Conservation (phyloP, 202 grass and related monocot genomes). For the Zoysia matrella region DNA sequence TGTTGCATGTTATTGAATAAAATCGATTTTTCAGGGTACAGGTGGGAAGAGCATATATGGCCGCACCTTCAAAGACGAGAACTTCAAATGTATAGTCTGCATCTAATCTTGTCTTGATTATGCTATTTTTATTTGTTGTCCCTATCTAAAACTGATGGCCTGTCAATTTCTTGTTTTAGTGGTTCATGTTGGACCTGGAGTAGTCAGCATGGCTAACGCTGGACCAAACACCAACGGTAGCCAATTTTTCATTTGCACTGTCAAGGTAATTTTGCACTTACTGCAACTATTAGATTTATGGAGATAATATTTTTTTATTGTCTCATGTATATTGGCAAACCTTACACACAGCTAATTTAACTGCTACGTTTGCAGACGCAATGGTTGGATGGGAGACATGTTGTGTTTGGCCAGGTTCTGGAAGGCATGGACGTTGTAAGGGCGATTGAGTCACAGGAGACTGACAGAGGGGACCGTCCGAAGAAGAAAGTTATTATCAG, state of each 20-base stretch:
- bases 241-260: constrained; percentile 93
- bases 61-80: constrained; percentile 89
- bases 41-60: constrained; percentile 93
- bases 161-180: constrained; percentile 51
- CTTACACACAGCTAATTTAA: neutral
- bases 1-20: constrained; percentile 7
- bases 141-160: neutral
- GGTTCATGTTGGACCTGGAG: constrained; percentile 76
- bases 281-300: neutral
- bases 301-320: neutral
- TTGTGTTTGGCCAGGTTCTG: constrained; percentile 83
- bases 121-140: neutral
- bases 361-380: constrained; percentile 56
- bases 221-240: constrained; percentile 92
- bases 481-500: constrained; percentile 87
- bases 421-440: constrained; percentile 77
- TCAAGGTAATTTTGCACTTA: constrained; percentile 59
- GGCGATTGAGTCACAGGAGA: constrained; percentile 70
- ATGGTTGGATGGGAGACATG: constrained; percentile 83
- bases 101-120: neutral
- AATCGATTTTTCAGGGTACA: constrained; percentile 66
- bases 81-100: constrained; percentile 73
- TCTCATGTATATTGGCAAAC: neutral
- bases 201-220: constrained; percentile 87
- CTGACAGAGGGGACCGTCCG: constrained; percentile 87